These are phyloP conservation scores for Coffea canephora DNA, from an alignment of 257 asterid species.

Conservation along the genomic window DNA sequence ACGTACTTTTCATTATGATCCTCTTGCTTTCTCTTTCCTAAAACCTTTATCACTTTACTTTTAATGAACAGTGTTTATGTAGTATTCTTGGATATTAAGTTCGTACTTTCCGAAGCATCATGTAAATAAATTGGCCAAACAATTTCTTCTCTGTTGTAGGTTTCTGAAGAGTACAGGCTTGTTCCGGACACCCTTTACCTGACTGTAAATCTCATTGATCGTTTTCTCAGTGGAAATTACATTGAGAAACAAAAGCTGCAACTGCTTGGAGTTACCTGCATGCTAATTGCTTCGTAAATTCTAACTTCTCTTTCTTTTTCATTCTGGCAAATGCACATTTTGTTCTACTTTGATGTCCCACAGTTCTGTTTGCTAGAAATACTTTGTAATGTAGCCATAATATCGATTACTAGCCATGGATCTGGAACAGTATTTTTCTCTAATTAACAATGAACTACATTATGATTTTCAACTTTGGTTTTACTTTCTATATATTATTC, in stretches of 20 bases:
- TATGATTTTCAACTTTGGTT: neutral
- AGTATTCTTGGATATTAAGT: constrained; percentile 1
- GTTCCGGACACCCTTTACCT: constrained; percentile 96
- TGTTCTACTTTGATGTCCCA: neutral
- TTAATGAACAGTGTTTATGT: neutral
- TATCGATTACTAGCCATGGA: neutral
- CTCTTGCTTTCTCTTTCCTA: neutral
- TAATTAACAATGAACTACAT: neutral
- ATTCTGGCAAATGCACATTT: neutral
- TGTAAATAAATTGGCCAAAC: constrained; percentile 1
- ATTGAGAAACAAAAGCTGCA: constrained; percentile 89
- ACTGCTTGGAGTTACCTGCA: constrained; percentile 96
- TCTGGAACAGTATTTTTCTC: neutral
- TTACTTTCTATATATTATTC: neutral
- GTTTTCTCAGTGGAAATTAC: constrained; percentile 67
- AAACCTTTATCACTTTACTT: neutral
- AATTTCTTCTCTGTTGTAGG: constrained; percentile 50
- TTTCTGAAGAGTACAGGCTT: constrained; percentile 87
- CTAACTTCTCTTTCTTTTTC: constrained; percentile 1
- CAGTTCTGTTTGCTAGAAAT: neutral
- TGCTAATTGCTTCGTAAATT: constrained; percentile 97
- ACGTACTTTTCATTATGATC: neutral
- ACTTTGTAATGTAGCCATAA: neutral
- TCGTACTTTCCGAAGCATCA: neutral
- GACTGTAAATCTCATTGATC: constrained; percentile 92